Evolutionary conservation across 2,329 filamentous ascomycete genomes (phyloP).

Genomic region (Colletotrichum coccodes): DNA sequence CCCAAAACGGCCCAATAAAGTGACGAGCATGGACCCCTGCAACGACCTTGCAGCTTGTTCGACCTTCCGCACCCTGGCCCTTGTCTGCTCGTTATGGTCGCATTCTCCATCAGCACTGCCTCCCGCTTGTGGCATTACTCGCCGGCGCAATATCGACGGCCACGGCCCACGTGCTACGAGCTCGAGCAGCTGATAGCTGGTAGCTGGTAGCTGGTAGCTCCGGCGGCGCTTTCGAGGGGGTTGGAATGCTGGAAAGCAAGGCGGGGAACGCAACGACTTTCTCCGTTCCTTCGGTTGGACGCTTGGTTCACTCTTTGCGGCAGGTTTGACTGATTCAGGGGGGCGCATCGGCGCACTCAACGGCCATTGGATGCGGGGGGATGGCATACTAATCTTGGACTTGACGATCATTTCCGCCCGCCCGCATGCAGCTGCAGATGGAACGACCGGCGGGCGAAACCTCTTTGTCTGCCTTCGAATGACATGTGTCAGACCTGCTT

Average conservation of each 20-base stretch:
- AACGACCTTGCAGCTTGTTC: not conserved
- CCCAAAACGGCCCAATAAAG: not conserved
- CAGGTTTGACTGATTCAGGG: constrained; percentile 15
- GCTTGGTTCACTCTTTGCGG: not conserved
- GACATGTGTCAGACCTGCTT: constrained; percentile 1
- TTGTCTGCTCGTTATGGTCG: constrained; percentile 11
- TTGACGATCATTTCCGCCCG: not conserved
- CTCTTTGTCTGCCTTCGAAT: not conserved
- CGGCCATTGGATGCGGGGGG: constrained; percentile 13
- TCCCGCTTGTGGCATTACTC: constrained; percentile 9
- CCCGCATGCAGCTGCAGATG: not conserved
- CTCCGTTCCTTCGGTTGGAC: constrained; percentile 1
- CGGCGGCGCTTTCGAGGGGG: not conserved
- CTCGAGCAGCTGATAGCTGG: not conserved
- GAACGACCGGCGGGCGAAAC: not conserved
- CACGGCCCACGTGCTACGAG: constrained; percentile 18
- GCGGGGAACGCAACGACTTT: not conserved
- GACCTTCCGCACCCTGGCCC: not conserved
- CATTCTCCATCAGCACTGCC: constrained; percentile 21
- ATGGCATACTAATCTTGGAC: not conserved
- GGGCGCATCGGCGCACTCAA: not conserved
- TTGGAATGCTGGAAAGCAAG: not conserved
- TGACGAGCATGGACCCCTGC: constrained; percentile 1
- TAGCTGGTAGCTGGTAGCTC: no score
- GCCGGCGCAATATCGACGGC: not conserved